Conservation (phyloP, 176 grass and related monocot species). For the Leersia perrieri region DNA sequence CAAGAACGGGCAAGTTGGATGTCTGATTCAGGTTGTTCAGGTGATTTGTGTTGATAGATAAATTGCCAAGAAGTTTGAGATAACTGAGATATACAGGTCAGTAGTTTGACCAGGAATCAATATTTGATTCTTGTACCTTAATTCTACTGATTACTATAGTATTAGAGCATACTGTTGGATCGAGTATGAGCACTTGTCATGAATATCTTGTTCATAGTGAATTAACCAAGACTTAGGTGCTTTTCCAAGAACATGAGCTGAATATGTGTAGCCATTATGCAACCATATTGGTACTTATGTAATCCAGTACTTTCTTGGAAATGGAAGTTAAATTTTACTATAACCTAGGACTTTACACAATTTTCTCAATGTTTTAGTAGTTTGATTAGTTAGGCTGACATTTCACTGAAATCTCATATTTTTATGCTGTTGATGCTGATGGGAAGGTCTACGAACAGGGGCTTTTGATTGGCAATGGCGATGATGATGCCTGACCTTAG, state of each 20-base stretch:
- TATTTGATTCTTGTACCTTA: not conserved
- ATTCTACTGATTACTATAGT: not conserved
- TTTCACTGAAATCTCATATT: not conserved
- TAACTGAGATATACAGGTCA: no score
- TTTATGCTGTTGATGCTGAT: not conserved
- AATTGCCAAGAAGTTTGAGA: not conserved
- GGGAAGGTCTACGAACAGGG: constrained; percentile 16
- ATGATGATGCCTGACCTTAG: constrained; percentile 66
- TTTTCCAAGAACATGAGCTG: not conserved
- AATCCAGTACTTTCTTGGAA: not conserved
- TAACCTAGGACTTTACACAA: not conserved
- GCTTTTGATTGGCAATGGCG: constrained; percentile 44
- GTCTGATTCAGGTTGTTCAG: not conserved
- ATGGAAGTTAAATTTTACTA: not conserved
- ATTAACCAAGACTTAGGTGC: not conserved
- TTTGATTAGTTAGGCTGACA: not conserved
- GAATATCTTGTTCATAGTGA: constrained; percentile 14
- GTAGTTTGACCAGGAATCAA: not conserved
- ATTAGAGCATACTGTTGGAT: not conserved
- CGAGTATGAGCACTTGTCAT: not conserved
- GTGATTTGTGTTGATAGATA: not conserved
- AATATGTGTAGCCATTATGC: not conserved
- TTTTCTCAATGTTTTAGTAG: not conserved
- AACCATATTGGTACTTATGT: not conserved
- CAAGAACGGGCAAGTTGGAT: not conserved